Evolutionary conservation across 2,329 filamentous ascomycete genomes (phyloP).

Genomic region (Aspergillus piperis): DNA sequence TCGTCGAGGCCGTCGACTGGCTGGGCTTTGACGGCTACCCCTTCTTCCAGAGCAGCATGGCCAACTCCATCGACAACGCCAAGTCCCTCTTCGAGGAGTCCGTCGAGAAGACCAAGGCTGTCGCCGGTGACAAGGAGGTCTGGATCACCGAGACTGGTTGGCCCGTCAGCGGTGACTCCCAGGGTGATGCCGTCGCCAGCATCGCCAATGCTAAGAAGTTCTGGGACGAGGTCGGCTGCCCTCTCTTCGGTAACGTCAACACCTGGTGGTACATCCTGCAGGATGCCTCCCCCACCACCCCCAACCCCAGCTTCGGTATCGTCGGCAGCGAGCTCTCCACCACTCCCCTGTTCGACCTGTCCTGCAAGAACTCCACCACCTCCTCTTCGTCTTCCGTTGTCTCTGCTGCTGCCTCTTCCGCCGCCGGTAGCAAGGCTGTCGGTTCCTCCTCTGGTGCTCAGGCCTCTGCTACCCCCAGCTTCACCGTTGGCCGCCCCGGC

Average conservation of each 20-base stretch:
- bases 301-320: slow-evolving; percentile 44
- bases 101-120: slow-evolving; percentile 60
- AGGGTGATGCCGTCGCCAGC: slow-evolving; percentile 64
- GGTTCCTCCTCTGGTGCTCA: not conserved
- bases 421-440: not conserved
- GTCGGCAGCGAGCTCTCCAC: slow-evolving; percentile 37
- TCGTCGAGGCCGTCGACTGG: slow-evolving; percentile 73
- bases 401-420: slow-evolving; percentile 5
- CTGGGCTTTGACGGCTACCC: slow-evolving; percentile 82
- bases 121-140: slow-evolving; percentile 67
- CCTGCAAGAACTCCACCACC: slow-evolving; percentile 31
- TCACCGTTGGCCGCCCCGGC: slow-evolving; percentile 7
- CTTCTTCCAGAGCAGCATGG: slow-evolving; percentile 73
- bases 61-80: slow-evolving; percentile 66
- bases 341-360: slow-evolving; percentile 42
- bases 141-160: slow-evolving; percentile 91
- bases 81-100: slow-evolving; percentile 69
- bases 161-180: slow-evolving; percentile 69
- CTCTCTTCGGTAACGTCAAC: slow-evolving; percentile 46
- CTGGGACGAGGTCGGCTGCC: slow-evolving; percentile 78
- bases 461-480: slow-evolving; percentile 15
- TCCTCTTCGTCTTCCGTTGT: slow-evolving; percentile 23
- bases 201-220: slow-evolving; percentile 71
- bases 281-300: slow-evolving; percentile 31
- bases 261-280: slow-evolving; percentile 49